Percentiles rank a stretch among this genome's conserved stretches.
Evolutionary conservation across 106 monocot genomes (phyloP).

Genomic region (Alisma plantagoaquatica): DNA sequence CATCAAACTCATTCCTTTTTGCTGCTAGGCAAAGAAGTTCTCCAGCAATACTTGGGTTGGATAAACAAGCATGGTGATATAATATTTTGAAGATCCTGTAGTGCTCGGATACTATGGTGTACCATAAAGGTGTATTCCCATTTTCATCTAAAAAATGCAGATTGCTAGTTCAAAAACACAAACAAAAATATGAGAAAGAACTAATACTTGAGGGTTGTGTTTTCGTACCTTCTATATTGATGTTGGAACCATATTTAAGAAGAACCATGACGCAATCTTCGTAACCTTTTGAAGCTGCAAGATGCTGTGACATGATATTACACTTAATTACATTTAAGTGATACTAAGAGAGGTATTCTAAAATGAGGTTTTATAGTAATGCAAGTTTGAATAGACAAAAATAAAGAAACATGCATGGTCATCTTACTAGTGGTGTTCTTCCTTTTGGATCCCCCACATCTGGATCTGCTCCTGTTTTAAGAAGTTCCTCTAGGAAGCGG

Average conservation of each 20-base stretch:
- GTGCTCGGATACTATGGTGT: constrained; percentile 53
- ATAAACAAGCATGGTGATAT: constrained; percentile 38
- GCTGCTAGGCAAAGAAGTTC: constrained; percentile 75
- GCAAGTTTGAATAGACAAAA: too few relatives aligned
- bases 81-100: constrained; percentile 70
- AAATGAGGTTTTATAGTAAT: too few relatives aligned
- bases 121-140: constrained; percentile 78
- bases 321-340: constrained; percentile 4
- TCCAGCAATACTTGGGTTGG: constrained; percentile 38
- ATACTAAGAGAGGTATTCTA: too few relatives aligned
- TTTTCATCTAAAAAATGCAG: constrained; percentile 59
- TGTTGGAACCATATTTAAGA: constrained; percentile 57
- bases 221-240: constrained; percentile 61
- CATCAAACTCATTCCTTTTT: constrained; percentile 45
- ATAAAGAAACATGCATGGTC: too few relatives aligned
- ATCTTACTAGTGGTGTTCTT: constrained; percentile 81
- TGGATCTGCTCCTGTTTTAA: constrained; percentile 81
- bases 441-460: constrained; percentile 69
- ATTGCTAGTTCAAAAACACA: too few relatives aligned
- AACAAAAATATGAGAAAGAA: too few relatives aligned
- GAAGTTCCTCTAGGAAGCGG: constrained; percentile 65
- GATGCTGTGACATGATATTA: too few relatives aligned
- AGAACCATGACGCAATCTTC: constrained; percentile 70
- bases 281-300: constrained; percentile 78
- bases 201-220: too few relatives aligned